phyloP scores from a whole-genome alignment of 495 filamentous ascomycete species.

The Aspergillus mulundensis region DNA sequence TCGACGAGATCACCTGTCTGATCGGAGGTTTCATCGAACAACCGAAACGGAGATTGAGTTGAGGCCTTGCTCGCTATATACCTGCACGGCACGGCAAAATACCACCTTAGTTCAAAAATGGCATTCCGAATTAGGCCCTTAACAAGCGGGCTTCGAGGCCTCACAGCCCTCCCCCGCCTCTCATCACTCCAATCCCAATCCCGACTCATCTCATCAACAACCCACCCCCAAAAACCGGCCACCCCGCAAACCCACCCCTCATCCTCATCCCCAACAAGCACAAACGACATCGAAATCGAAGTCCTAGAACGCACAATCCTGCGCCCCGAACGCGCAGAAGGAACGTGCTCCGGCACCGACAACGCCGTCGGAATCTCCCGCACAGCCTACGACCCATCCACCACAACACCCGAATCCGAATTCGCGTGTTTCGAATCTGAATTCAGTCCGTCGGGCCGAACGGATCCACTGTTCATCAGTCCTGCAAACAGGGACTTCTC shows the following conservation, averaged over 20 bases:
- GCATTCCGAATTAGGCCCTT: no score
- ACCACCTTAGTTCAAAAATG: no score
- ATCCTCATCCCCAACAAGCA: not conserved
- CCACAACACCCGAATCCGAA: constrained; percentile 7
- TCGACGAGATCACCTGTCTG: no score
- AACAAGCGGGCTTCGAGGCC: no score
- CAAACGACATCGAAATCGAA: not conserved
- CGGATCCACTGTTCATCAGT: constrained; percentile 11
- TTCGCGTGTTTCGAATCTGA: constrained; percentile 2
- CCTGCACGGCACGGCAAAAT: no score
- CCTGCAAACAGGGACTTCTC: constrained; percentile 9
- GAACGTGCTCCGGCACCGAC: constrained; percentile 10
- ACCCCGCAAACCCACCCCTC: not conserved
- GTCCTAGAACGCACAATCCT: constrained; percentile 3
- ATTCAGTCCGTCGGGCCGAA: not conserved
- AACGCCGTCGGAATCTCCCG: constrained; percentile 6
- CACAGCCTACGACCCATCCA: constrained; percentile 9
- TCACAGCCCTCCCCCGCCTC: no score
- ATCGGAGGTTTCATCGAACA: no score
- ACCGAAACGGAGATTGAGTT: no score
- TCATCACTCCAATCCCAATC: no score
- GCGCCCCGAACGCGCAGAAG: constrained; percentile 11
- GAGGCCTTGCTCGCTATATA: no score
- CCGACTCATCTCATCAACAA: no score
- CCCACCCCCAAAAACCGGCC: no score